Percentiles rank a stretch among this genome's conserved stretches.
phyloP scores from a whole-genome alignment of 2,329 filamentous ascomycete species.

The Penicillium corylophilum region DNA sequence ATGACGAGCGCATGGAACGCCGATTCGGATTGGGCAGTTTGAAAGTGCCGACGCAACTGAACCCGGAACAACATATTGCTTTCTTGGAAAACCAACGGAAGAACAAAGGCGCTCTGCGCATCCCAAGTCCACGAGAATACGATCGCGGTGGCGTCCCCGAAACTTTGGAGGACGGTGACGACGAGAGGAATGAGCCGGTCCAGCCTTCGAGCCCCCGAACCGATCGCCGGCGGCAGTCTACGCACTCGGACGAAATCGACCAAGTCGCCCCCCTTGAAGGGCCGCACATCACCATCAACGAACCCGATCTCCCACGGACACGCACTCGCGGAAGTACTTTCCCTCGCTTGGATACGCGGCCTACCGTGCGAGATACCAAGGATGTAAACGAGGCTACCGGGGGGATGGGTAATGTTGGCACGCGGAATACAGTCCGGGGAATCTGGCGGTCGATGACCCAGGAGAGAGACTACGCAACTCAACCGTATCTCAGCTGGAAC shows the following conservation, averaged over 20 bases:
- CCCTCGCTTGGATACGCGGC: constrained; percentile 39
- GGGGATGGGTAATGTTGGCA: constrained; percentile 24
- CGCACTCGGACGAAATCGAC: constrained; percentile 21
- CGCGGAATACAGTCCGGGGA: constrained; percentile 32
- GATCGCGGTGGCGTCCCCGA: constrained; percentile 76
- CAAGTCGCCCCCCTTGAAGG: constrained; percentile 29
- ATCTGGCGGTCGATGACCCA: constrained; percentile 39
- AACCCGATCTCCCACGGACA: constrained; percentile 40
- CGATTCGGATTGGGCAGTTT: constrained; percentile 56
- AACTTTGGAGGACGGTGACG: constrained; percentile 51
- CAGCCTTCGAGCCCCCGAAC: constrained; percentile 26
- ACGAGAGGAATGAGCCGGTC: constrained; percentile 29
- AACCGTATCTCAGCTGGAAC: constrained; percentile 92
- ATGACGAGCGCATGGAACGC: constrained; percentile 11
- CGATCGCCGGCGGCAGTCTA: constrained; percentile 15
- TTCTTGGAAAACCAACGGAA: constrained; percentile 82
- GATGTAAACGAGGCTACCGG: constrained; percentile 27
- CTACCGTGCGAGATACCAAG: constrained; percentile 32
- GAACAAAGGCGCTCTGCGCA: constrained; percentile 73
- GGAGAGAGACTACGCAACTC: constrained; percentile 49
- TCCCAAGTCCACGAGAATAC: constrained; percentile 87
- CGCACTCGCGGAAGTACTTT: constrained; percentile 38
- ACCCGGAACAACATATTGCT: constrained; percentile 77
- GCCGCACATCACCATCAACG: constrained; percentile 50
- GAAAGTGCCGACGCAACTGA: constrained; percentile 53